Base-by-base conservation (phyloP, 1,284 basidiomycete species). In the Grifola frondosa region DNA sequence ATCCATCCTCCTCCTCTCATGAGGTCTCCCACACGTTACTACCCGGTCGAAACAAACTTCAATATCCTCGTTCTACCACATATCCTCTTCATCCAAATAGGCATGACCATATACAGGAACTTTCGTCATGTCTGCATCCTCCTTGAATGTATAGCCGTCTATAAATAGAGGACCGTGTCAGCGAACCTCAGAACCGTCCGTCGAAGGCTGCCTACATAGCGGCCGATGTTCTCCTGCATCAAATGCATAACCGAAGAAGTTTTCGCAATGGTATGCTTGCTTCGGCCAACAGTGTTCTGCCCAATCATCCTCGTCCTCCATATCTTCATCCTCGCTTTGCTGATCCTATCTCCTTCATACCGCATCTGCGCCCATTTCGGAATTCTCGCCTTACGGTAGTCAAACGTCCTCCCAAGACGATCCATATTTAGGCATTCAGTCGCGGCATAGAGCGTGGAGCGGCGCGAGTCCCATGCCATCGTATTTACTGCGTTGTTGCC, bases 401-500 rank as follows among this genome's bases (percentile, higher is more conserved):
- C 63, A 33, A 42, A 29, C 22, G 44, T 39, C n/a, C 45, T 15
- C 1, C 63, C 66, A n/a, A 58, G 26, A 6, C 60, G 48, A 35
- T 63, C 57, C 30, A 62, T 44, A 37, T 60, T 55, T 3, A 21
- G 22, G 49, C 67, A 68, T 22, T 57, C 40, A 13, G 68, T 69
- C 2, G 57, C 49, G 4, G 65, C 67, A 39, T 60, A 67, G 3
- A 71, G 50, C 1, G 57, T 52, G 12, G 57, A 49, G n/a, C 47
- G 48, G 2, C 32, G 17, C 3, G 44, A 48, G 42, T 68, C 61
- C 67, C 67, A 70, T 1, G 50, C 58, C 30, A 71, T 40, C 10
- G 44, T 44, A 2, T 17, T 16, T 0, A 70, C 67, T 4, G 34
- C 24, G 40, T 65, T 69, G 47, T 71, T 70, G 24, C 68, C 69